Evolutionary conservation across 2,329 filamentous ascomycete species (phyloP), one percentile per base, ranked within the genome.

Genomic region (Chlorencoelia australis): DNA sequence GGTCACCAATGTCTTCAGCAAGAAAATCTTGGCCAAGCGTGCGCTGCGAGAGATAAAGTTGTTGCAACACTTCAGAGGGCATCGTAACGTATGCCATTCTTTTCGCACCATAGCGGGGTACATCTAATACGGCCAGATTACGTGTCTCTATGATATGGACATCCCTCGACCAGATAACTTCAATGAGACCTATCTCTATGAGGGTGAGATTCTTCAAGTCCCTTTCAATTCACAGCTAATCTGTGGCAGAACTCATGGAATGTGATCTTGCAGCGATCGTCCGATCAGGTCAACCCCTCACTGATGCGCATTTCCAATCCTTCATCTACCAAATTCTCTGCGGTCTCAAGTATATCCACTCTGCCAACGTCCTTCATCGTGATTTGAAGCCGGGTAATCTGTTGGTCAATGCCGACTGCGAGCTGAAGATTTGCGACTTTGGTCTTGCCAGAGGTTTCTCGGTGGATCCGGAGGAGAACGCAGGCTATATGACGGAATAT

Each of bases 241-340:
- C 18, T 35, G 5, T 22, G 56, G 24, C 58, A 95, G 91, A 98
- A 65, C 72, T 98, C 61, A 98, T 98, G 91, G 91, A 98, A 60
- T 96, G 91, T 66, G 91, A 98, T 65, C 65, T 98, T 59, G 91
- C 91, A 20, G 91, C 91, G 49, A 98, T 98, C 60, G 96, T 98
- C 54, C 80, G 91, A 50, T 96, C 89, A 27, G 91, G 91, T 44
- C 91, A 98, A 61, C 88, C 91, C 31, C 71, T 98, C 59, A 98
- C 91, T 56, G 91, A 98, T 59, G 91, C 91, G 37, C 91, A 98
- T 64, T 98, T 98, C 69, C 91, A 98, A 65, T 96, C 91, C 35
- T 98, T 98, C 67, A 95, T 98, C 66, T 98, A 98, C 69, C 91
- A 98, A 71, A 98, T 98, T 50, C 81, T 98, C 5, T 96, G 91